phyloP scores from a whole-genome alignment of 2,329 filamentous ascomycete species.

The Ilyonectria sp. region DNA sequence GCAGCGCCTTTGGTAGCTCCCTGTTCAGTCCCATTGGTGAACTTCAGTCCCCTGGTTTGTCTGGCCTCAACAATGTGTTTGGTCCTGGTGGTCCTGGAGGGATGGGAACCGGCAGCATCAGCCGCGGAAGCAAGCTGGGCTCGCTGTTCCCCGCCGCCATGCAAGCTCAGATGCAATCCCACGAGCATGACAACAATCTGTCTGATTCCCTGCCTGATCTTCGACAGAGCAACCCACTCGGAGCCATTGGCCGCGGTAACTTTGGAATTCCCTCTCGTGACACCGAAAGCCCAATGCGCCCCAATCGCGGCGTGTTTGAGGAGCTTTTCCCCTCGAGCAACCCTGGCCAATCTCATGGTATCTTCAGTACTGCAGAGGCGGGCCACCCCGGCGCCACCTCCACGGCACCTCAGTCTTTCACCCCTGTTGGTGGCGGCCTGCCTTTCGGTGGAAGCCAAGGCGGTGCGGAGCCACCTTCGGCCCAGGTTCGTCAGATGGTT shows the following conservation, averaged over 20 bases:
- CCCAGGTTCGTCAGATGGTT: slow-evolving; percentile 90
- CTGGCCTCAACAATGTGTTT: slow-evolving; percentile 79
- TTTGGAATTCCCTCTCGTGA: slow-evolving; percentile 70
- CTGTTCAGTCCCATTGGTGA: slow-evolving; percentile 85
- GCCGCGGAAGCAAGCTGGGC: slow-evolving; percentile 85
- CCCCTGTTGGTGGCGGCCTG: slow-evolving; percentile 53
- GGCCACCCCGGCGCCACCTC: slow-evolving; percentile 53
- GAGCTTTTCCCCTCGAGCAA: slow-evolving; percentile 64
- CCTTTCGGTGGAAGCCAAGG: slow-evolving; percentile 56
- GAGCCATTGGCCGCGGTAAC: slow-evolving; percentile 76
- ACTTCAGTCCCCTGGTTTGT: slow-evolving; percentile 81
- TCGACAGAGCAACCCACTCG: slow-evolving; percentile 74
- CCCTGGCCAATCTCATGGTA: slow-evolving; percentile 50
- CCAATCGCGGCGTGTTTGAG: slow-evolving; percentile 69
- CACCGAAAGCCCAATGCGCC: slow-evolving; percentile 71
- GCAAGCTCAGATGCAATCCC: slow-evolving; percentile 89
- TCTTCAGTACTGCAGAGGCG: slow-evolving; percentile 58
- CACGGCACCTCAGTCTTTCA: slow-evolving; percentile 54
- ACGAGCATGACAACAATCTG: slow-evolving; percentile 75
- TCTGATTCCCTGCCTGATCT: slow-evolving; percentile 72
- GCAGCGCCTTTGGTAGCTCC: slow-evolving; percentile 80
- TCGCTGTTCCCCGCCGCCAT: slow-evolving; percentile 90
- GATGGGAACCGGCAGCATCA: slow-evolving; percentile 75
- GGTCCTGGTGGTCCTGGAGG: slow-evolving; percentile 71
- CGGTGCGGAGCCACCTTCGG: slow-evolving; percentile 67